Percentiles rank a stretch among this genome's conserved stretches.
Evolutionary conservation across 352 stramenopile genomes (phyloP).

Genomic region (Pythium folliculosum): DNA sequence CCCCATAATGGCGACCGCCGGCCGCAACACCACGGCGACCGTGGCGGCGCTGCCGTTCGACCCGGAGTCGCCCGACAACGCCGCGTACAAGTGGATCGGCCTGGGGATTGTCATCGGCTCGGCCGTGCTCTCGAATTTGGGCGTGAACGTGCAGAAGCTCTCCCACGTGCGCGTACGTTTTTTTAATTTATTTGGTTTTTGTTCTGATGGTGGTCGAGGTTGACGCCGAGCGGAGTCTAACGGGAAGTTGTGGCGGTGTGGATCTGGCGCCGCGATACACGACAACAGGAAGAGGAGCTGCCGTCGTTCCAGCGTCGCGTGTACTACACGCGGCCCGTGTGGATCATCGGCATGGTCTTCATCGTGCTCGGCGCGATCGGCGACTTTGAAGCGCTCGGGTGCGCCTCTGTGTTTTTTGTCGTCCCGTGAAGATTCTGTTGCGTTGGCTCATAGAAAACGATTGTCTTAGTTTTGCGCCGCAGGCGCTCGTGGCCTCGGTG

Average conservation of each 20-base stretch:
- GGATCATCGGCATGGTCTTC: slow-evolving; percentile 80
- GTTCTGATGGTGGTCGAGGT: not conserved
- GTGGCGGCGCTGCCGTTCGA: slow-evolving; percentile 22
- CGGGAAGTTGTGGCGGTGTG: no score
- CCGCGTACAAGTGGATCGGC: slow-evolving; percentile 83
- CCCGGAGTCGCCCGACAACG: slow-evolving; percentile 41
- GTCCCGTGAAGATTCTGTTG: not conserved
- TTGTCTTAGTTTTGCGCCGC: slow-evolving; percentile 64
- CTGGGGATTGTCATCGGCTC: slow-evolving; percentile 77
- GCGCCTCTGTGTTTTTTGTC: not conserved
- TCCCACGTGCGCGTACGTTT: slow-evolving; percentile 75
- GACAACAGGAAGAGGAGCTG: slow-evolving; percentile 69
- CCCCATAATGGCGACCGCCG: slow-evolving; percentile 6
- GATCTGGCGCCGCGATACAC: not conserved
- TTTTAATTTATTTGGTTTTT: no score
- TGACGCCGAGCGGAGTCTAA: not conserved
- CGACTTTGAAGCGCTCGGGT: slow-evolving; percentile 87
- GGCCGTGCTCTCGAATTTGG: slow-evolving; percentile 82
- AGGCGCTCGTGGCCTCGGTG: slow-evolving; percentile 84
- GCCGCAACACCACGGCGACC: slow-evolving; percentile 20
- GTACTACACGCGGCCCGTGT: slow-evolving; percentile 86
- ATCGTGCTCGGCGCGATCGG: slow-evolving; percentile 80
- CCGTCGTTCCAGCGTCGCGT: slow-evolving; percentile 58
- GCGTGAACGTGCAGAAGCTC: slow-evolving; percentile 87
- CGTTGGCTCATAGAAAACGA: not conserved